These are phyloP conservation scores for Boletus patriciae DNA, from an alignment of 768 basidiomycete species.

Conservation along the genomic window DNA sequence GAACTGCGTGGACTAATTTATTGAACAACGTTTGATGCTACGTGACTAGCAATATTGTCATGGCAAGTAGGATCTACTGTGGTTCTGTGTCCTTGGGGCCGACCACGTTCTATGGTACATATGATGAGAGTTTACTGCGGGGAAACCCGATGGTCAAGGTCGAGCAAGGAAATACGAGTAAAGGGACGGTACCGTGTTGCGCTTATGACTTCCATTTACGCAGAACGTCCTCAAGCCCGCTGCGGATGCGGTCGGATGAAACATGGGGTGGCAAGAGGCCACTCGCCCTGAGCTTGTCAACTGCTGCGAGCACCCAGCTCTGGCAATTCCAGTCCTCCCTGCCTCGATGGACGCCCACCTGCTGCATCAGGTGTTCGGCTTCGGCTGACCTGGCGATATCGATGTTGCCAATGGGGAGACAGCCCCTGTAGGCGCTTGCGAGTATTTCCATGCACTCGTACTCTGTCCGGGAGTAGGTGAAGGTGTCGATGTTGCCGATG, in stretches of 20 bases:
- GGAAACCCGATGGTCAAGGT: conserved; percentile 3
- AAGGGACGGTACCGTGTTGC: background rate
- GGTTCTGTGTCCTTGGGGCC: background rate
- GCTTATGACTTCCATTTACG: conserved; percentile 23
- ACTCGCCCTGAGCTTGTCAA: conserved; percentile 24
- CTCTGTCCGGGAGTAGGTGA: conserved; percentile 27
- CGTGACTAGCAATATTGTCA: background rate
- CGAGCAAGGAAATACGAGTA: background rate
- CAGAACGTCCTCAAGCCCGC: conserved; percentile 26
- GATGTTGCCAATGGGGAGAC: conserved; percentile 27
- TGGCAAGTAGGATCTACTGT: background rate
- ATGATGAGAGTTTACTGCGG: background rate
- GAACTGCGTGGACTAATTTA: background rate
- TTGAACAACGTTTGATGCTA: background rate
- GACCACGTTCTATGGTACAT: background rate
- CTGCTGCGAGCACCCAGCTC: conserved; percentile 28
- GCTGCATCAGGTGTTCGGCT: conserved; percentile 21
- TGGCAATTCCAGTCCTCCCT: conserved; percentile 36
- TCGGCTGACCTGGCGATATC: conserved; percentile 13
- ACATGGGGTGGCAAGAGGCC: conserved; percentile 18
- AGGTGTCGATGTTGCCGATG: conserved; percentile 31
- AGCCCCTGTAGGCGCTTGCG: conserved; percentile 29
- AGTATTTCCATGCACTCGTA: conserved; percentile 35
- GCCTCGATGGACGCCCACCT: conserved; percentile 25
- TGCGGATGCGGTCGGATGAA: conserved; percentile 20